These are phyloP conservation scores for Trypethelium eluteriae DNA, from an alignment of 495 filamentous ascomycete species.

Conservation along the genomic window DNA sequence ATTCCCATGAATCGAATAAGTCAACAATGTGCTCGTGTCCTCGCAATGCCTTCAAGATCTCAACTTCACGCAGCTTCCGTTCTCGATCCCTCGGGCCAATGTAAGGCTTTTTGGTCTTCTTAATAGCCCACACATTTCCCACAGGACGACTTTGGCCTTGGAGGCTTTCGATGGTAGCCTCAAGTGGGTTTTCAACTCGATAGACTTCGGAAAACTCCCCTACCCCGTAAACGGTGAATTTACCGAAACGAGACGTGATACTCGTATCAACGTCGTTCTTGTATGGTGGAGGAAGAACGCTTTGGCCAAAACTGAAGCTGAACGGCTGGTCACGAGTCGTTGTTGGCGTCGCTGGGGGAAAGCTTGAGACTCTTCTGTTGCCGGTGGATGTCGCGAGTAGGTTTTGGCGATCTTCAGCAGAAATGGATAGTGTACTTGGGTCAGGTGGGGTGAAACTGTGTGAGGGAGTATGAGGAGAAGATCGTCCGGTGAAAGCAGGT, in stretches of 20 bases:
- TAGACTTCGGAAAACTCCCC: conserved; percentile 94
- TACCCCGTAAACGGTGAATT: conserved; percentile 66
- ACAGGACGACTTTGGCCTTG: conserved; percentile 28
- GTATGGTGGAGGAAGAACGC: conserved; percentile 46
- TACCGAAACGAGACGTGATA: conserved; percentile 64
- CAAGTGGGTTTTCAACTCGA: conserved; percentile 51
- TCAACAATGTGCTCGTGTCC: conserved; percentile 75
- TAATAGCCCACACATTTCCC: conserved; percentile 74
- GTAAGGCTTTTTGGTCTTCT: conserved; percentile 78
- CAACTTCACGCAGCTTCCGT: conserved; percentile 71
- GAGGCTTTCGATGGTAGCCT: conserved; percentile 21
- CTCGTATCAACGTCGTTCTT: conserved; percentile 61
- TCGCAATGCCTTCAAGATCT: conserved; percentile 61
- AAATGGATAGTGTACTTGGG: conserved; percentile 72
- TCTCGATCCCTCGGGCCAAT: conserved; percentile 65
- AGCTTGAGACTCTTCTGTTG: conserved; percentile 36
- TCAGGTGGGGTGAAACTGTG: conserved; percentile 71
- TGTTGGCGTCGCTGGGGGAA: conserved; percentile 75
- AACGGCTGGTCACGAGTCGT: conserved; percentile 53
- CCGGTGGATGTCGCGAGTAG: conserved; percentile 33
- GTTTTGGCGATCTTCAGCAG: conserved; percentile 44
- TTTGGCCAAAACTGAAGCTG: conserved; percentile 42
- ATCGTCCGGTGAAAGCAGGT: conserved; percentile 11
- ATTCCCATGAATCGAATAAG: conserved; percentile 78
- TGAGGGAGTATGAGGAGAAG: conserved; percentile 70